phyloP scores from a whole-genome alignment of 2,329 filamentous ascomycete genomes.

The Orbilia oligospora region DNA sequence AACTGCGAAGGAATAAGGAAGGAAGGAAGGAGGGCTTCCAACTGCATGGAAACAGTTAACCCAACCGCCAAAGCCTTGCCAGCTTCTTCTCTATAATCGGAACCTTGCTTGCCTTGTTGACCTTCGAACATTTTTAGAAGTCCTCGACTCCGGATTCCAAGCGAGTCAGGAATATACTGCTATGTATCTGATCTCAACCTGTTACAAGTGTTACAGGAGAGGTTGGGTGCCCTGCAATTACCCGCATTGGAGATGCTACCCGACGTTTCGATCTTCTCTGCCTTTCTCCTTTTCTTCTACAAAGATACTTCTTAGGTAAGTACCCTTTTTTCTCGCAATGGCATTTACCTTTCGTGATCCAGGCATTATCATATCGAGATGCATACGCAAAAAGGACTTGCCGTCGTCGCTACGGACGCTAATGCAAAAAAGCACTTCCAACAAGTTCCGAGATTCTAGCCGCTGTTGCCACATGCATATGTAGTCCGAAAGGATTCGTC shows the following conservation, averaged over 20 bases:
- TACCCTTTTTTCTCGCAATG: constrained; percentile 21
- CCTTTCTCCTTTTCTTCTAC: constrained; percentile 11
- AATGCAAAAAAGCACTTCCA: constrained; percentile 4
- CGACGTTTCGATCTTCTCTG: constrained; percentile 41
- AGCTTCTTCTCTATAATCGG: constrained; percentile 7
- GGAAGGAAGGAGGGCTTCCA: constrained; percentile 50
- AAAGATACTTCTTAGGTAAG: constrained; percentile 1
- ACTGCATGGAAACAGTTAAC: constrained; percentile 19
- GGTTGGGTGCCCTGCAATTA: constrained; percentile 59
- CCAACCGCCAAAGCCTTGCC: constrained; percentile 14
- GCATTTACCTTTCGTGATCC: constrained; percentile 14
- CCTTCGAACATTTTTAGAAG: constrained; percentile 34
- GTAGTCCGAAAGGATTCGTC: constrained; percentile 52
- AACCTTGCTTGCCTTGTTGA: constrained; percentile 11
- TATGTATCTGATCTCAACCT: constrained; percentile 41
- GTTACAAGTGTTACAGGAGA: constrained; percentile 59
- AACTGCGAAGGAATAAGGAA: constrained; percentile 49
- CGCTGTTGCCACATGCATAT: constrained; percentile 37
- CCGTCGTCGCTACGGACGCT: constrained; percentile 15
- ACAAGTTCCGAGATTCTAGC: constrained; percentile 39
- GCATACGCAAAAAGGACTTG: constrained; percentile 2
- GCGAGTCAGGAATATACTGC: constrained; percentile 30
- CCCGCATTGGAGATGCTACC: constrained; percentile 46
- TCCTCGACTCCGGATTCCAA: not conserved
- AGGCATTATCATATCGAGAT: constrained; percentile 12